These are phyloP conservation scores for Butyriboletus loyo DNA, from an alignment of 768 basidiomycete species.

Conservation along the genomic window DNA sequence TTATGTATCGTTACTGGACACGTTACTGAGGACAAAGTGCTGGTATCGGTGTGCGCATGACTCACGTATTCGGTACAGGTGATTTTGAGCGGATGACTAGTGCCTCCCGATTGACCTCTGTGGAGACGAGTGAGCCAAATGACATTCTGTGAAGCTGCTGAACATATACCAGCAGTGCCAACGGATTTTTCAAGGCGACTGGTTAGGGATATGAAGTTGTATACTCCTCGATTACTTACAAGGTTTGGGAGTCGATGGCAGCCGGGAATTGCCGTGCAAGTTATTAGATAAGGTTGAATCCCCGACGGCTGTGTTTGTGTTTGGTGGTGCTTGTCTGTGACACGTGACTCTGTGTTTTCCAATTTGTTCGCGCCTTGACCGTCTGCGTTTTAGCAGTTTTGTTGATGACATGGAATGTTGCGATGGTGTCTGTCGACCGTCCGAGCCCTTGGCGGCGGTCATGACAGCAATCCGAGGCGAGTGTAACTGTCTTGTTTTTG, in stretches of 20 bases:
- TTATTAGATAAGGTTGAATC: conserved; percentile 29
- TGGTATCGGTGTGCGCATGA: not conserved
- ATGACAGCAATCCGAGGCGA: conserved; percentile 28
- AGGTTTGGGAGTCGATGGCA: conserved; percentile 20
- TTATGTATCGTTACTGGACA: conserved; percentile 28
- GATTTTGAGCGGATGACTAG: conserved; percentile 35
- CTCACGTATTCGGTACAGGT: conserved; percentile 28
- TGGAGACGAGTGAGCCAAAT: conserved; percentile 7
- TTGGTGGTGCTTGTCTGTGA: not conserved
- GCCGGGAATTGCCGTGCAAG: conserved; percentile 27
- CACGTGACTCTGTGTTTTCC: conserved; percentile 10
- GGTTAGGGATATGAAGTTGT: conserved; percentile 23
- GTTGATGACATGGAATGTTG: conserved; percentile 74
- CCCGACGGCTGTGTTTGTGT: conserved; percentile 11
- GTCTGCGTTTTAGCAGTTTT: too few relatives aligned
- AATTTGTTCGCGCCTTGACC: not conserved
- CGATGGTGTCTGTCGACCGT: conserved; percentile 62
- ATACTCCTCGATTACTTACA: conserved; percentile 10
- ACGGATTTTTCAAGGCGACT: conserved; percentile 93
- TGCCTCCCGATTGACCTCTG: conserved; percentile 96
- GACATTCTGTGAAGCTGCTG: not conserved
- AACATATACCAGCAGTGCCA: conserved; percentile 70
- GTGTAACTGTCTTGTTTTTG: not conserved
- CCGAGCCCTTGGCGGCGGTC: conserved; percentile 41
- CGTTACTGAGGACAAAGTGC: not conserved